Percentiles rank a stretch among this genome's conserved stretches.
Evolutionary conservation across 225 moss, liverwort and hornwort species (phyloP).

Genomic region (Thuidium tamariscinum): DNA sequence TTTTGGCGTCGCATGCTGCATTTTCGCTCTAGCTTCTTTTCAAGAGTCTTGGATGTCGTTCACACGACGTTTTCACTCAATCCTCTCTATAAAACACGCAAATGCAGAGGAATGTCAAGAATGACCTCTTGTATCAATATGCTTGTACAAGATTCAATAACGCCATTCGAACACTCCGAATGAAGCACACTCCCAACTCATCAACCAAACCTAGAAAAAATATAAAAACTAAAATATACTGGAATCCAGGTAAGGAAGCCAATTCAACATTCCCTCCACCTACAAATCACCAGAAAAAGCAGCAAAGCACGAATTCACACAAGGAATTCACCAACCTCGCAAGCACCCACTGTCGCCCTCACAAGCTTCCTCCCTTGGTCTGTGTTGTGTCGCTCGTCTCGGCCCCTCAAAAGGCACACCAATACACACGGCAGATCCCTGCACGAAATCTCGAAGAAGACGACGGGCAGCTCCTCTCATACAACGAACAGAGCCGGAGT

Average conservation of each 20-base stretch:
- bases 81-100: not conserved
- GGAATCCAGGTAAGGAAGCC: not conserved
- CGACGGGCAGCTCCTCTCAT: not conserved
- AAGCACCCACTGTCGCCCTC: not conserved
- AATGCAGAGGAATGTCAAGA: not conserved
- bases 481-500: not conserved
- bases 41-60: not conserved
- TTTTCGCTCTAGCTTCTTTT: constrained; percentile 13
- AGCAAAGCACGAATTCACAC: not conserved
- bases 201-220: not conserved
- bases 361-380: not conserved
- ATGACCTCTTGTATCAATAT: too few relatives aligned
- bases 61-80: not conserved
- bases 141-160: not conserved
- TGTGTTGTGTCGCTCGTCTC: not conserved
- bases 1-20: constrained; percentile 46
- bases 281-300: not conserved
- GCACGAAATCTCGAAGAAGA: not conserved
- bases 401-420: not conserved
- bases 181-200: not conserved
- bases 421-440: not conserved
- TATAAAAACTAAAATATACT: not conserved
- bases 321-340: not conserved
- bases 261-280: not conserved
- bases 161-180: not conserved